Evolutionary conservation across 2,329 filamentous ascomycete genomes (phyloP).

Genomic region (Aspergillus sp.): DNA sequence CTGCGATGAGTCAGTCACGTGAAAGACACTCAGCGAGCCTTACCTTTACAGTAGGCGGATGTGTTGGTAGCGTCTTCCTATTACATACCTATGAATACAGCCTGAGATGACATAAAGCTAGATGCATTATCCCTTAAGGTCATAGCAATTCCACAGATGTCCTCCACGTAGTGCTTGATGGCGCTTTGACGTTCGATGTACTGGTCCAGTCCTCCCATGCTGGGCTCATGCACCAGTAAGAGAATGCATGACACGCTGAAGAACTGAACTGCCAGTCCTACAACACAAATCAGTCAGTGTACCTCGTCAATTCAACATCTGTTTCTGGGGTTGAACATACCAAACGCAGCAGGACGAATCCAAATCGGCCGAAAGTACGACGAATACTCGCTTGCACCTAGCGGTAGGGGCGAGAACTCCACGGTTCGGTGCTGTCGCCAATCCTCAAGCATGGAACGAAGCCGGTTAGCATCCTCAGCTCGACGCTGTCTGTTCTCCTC

Average conservation of each 20-base stretch:
- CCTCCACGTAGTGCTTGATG: constrained; percentile 21
- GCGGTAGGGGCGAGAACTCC: constrained; percentile 28
- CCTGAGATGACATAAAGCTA: constrained; percentile 29
- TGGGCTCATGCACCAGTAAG: constrained; percentile 25
- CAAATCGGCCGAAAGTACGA: constrained; percentile 23
- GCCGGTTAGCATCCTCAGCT: constrained; percentile 18
- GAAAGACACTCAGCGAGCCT: too few species aligned
- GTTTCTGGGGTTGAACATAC: constrained; percentile 4
- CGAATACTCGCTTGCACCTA: neutral
- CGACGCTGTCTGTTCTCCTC: constrained; percentile 16
- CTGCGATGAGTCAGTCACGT: neutral
- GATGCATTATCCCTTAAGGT: constrained; percentile 26
- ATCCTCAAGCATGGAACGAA: constrained; percentile 26
- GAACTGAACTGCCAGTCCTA: constrained; percentile 27
- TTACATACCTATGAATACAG: constrained; percentile 25
- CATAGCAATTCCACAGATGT: constrained; percentile 30
- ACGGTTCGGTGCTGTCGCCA: constrained; percentile 28
- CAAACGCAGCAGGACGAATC: constrained; percentile 29
- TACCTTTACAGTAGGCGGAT: too few species aligned
- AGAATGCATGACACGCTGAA: constrained; percentile 24
- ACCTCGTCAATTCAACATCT: too few species aligned
- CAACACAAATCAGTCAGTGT: neutral
- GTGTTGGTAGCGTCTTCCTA: too few species aligned
- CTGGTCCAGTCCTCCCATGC: constrained; percentile 21
- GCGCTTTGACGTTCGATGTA: constrained; percentile 21